phyloP scores from a whole-genome alignment of 805 yeast species.

The Saccharomycodes ludwigii region DNA sequence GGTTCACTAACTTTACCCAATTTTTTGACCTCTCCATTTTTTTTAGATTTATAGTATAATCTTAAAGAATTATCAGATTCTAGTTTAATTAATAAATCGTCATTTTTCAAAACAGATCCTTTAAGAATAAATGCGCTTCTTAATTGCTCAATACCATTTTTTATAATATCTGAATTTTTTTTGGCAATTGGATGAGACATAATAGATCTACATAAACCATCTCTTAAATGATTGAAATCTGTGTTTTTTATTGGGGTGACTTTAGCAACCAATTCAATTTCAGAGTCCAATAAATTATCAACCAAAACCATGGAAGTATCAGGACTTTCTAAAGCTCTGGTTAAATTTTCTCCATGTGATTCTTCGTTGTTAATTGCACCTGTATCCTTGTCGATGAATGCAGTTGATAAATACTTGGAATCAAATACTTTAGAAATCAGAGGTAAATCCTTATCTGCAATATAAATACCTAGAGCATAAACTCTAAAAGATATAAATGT shows the following conservation, averaged over 20 bases:
- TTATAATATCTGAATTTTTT: slow-evolving; percentile 32
- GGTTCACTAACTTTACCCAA: slow-evolving; percentile 58
- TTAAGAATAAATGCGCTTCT: slow-evolving; percentile 48
- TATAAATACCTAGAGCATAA: slow-evolving; percentile 75
- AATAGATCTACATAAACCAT: slow-evolving; percentile 76
- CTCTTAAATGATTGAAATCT: slow-evolving; percentile 79
- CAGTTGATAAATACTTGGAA: slow-evolving; percentile 28
- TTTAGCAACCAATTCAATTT: slow-evolving; percentile 55
- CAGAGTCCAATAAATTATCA: slow-evolving; percentile 42
- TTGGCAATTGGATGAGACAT: slow-evolving; percentile 54
- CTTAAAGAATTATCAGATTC: slow-evolving; percentile 34
- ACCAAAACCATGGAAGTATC: slow-evolving; percentile 40
- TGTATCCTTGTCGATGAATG: slow-evolving; percentile 26
- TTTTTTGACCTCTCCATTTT: slow-evolving; percentile 18
- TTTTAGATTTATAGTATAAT: slow-evolving; percentile 31
- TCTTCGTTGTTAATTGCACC: no score
- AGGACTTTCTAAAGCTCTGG: slow-evolving; percentile 36
- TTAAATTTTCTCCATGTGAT: slow-evolving; percentile 29
- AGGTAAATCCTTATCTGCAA: slow-evolving; percentile 45
- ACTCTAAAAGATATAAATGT: slow-evolving; percentile 76
- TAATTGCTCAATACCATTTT: slow-evolving; percentile 57
- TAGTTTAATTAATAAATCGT: slow-evolving; percentile 49
- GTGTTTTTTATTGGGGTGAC: slow-evolving; percentile 84
- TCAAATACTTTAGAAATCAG: slow-evolving; percentile 30
- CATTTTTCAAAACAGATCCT: slow-evolving; percentile 67